A percentile compares a stretch with the other conserved stretches of the same genome.
phyloP scores from a whole-genome alignment of 352 stramenopile genomes.

The Phytophthora cactorum region DNA sequence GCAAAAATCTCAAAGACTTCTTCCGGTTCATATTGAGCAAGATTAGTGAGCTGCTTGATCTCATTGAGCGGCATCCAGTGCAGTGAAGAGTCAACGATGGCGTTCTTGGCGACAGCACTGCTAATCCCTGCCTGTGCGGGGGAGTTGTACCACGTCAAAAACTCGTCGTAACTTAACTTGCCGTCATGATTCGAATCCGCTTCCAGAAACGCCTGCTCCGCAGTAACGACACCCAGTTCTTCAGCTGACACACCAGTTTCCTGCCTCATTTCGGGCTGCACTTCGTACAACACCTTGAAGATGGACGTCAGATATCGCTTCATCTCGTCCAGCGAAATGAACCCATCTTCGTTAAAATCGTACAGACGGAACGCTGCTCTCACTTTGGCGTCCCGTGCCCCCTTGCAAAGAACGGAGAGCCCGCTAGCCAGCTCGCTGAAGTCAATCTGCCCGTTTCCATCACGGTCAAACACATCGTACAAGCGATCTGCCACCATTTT shows the following conservation, averaged over 20 bases:
- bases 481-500: slow-evolving; percentile 79
- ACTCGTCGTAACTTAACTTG: slow-evolving; percentile 89
- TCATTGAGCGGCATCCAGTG: slow-evolving; percentile 86
- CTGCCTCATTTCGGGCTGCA: slow-evolving; percentile 72
- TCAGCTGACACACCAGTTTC: slow-evolving; percentile 75
- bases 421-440: slow-evolving; percentile 89
- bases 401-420: slow-evolving; percentile 86
- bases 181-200: slow-evolving; percentile 81
- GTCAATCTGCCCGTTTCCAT: slow-evolving; percentile 82
- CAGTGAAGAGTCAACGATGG: slow-evolving; percentile 75
- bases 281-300: slow-evolving; percentile 89
- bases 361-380: slow-evolving; percentile 86
- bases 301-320: slow-evolving; percentile 86
- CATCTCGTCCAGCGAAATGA: slow-evolving; percentile 89
- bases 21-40: slow-evolving; percentile 74
- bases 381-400: slow-evolving; percentile 80
- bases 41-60: slow-evolving; percentile 85
- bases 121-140: slow-evolving; percentile 72
- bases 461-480: slow-evolving; percentile 83
- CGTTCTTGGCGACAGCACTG: slow-evolving; percentile 71
- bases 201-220: slow-evolving; percentile 87
- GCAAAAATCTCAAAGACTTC: slow-evolving; percentile 91
- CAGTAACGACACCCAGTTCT: slow-evolving; percentile 79
- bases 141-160: slow-evolving; percentile 87
- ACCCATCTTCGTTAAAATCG: slow-evolving; percentile 87